Percentiles rank a stretch among this genome's conserved stretches.
Evolutionary conservation across 2,329 filamentous ascomycete genomes (phyloP).

Genomic region (Colletotrichum sojae): DNA sequence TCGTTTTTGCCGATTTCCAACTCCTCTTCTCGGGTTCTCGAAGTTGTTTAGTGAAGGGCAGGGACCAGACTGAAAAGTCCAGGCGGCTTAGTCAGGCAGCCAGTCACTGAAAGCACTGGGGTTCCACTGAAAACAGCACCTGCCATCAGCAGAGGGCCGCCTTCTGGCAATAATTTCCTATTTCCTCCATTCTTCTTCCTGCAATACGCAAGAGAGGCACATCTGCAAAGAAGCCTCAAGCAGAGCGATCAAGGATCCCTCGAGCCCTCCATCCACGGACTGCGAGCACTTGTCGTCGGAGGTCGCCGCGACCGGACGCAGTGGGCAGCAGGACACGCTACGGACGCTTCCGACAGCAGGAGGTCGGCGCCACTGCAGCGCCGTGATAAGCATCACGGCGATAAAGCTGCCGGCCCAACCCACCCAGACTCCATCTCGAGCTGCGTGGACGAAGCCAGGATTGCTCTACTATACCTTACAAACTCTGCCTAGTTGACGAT

Average conservation of each 20-base stretch:
- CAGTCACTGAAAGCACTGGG: not conserved
- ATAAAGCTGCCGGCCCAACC: conserved; percentile 16
- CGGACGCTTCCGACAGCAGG: conserved; percentile 41
- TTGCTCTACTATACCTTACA: too few relatives aligned
- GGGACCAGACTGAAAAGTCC: conserved; percentile 7
- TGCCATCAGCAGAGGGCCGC: not conserved
- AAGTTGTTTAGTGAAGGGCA: not conserved
- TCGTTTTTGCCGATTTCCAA: too few relatives aligned
- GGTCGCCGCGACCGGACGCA: conserved; percentile 42
- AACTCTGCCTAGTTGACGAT: too few relatives aligned
- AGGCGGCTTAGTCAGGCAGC: conserved; percentile 24
- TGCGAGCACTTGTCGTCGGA: conserved; percentile 27
- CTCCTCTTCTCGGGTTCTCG: not conserved
- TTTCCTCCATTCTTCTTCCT: not conserved
- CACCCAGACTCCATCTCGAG: not conserved
- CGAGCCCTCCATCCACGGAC: not conserved
- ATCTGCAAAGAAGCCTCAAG: not conserved
- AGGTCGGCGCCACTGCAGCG: conserved; percentile 33
- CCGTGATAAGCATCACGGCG: conserved; percentile 38
- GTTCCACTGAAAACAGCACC: not conserved
- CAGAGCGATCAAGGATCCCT: conserved; percentile 11
- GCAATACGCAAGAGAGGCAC: not conserved
- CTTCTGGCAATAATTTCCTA: not conserved
- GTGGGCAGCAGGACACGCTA: conserved; percentile 19
- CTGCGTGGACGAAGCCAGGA: not conserved